Evolutionary conservation across 2,329 filamentous ascomycete species (phyloP), one percentile per base, ranked within the genome.

Genomic region (Juglanconis oblonga): DNA sequence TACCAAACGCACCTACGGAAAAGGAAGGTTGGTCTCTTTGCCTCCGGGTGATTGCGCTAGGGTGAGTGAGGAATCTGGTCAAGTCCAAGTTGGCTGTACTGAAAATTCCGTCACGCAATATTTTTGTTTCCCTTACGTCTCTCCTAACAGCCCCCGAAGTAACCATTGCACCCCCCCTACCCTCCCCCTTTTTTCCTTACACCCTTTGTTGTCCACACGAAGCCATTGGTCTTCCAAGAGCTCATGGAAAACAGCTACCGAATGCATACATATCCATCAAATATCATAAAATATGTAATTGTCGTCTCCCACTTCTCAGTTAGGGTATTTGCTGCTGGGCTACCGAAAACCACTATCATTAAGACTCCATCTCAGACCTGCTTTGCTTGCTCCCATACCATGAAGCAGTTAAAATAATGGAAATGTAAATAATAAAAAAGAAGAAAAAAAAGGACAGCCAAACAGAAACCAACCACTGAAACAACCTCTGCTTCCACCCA

Each of bases 271-370:
- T 47, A 36, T 55, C 47, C 51, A 55, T 45, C 35, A n/a, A 17
- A 55, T 45, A 55, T 58, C 47, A 55, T 58, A 48, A 35, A 51
- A 58, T 31, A 54, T 55, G 36, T 52, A 49, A 58, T 59, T 49
- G 45, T 57, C 62, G 29, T 53, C 35, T 58, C 55, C 53, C 17
- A 40, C 36, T 44, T 32, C 55, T 45, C 36, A 51, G 53, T 59
- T 55, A 53, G 62, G 62, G 62, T 63, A 64, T 64, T 53, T 52
- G 59, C 62, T 64, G 54, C 53, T 52, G 55, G 56, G 52, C 57
- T 54, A 62, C 55, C 36, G 35, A 55, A 62, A 62, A 57, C 53
- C 55, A 11, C 24, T 17, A 49, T 49, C 55, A 57, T 40, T 61
- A 50, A 42, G 45, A 35, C 10, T 51, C 47, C 55, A 40, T 32